Conservation (phyloP, 805 yeast species). For the Diddensiella caesifluorescens region DNA sequence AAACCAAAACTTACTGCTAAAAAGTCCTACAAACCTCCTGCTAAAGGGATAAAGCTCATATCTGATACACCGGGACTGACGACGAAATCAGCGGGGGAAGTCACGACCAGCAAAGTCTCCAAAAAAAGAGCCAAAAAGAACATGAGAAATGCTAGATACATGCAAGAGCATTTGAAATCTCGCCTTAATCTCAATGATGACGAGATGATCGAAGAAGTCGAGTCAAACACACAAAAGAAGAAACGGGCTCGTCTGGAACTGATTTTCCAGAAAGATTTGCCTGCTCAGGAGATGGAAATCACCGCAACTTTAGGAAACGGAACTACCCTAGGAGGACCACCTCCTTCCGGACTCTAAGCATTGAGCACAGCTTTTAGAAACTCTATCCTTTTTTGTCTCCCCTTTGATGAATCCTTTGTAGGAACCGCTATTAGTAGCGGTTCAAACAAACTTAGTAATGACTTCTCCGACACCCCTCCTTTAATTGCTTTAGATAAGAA, state of each 20-base stretch:
- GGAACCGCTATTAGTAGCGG: conserved; percentile 25
- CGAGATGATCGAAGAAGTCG: conserved; percentile 40
- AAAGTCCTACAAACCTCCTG: conserved; percentile 19
- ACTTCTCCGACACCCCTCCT: conserved; percentile 23
- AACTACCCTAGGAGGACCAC: conserved; percentile 77
- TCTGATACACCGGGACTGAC: conserved; percentile 12
- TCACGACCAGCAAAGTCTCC: conserved; percentile 54
- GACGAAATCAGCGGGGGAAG: conserved; percentile 12
- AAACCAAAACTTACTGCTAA: conserved; percentile 56
- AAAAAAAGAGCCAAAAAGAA: conserved; percentile 75
- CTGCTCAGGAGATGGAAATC: conserved; percentile 42
- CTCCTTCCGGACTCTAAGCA: conserved; percentile 1
- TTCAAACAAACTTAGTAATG: conserved; percentile 30
- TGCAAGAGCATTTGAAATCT: conserved; percentile 46
- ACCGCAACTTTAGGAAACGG: conserved; percentile 57
- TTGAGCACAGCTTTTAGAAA: conserved; percentile 29
- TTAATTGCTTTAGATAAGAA: conserved; percentile 35
- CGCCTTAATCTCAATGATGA: conserved; percentile 27
- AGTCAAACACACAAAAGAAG: conserved; percentile 24
- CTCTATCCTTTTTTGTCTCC: conserved; percentile 30
- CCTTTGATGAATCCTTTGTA: conserved; percentile 30
- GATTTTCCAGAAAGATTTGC: conserved; percentile 56
- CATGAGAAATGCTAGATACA: conserved; percentile 71
- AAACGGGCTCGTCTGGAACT: conserved; percentile 35
- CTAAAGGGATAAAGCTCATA: conserved; percentile 18